Evolutionary conservation across 2,329 filamentous ascomycete genomes (phyloP).

Genomic region (Trichoderma breve): DNA sequence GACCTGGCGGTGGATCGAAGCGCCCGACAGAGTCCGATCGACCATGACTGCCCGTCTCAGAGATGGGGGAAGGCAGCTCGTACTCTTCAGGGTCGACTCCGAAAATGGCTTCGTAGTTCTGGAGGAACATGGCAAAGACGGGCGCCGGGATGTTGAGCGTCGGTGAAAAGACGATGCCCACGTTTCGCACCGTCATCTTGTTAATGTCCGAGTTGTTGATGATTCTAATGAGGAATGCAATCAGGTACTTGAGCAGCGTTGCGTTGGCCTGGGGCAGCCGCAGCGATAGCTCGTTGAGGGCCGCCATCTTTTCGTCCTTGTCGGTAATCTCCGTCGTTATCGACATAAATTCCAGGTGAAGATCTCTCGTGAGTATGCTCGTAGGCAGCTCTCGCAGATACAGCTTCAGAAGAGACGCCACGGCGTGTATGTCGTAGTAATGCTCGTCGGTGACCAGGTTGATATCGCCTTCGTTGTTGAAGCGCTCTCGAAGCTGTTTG

Average conservation of each 20-base stretch:
- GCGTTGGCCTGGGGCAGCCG: slow-evolving; percentile 77
- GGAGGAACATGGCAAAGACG: slow-evolving; percentile 89
- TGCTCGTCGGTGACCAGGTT: slow-evolving; percentile 78
- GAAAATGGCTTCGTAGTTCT: slow-evolving; percentile 86
- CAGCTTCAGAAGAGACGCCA: slow-evolving; percentile 89
- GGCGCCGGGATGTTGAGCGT: slow-evolving; percentile 95
- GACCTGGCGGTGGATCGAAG: slow-evolving; percentile 37
- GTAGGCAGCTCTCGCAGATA: slow-evolving; percentile 90
- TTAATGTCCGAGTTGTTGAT: slow-evolving; percentile 87
- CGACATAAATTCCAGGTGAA: slow-evolving; percentile 83
- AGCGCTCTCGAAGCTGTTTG: slow-evolving; percentile 84
- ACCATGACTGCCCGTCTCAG: slow-evolving; percentile 37
- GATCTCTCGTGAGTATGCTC: slow-evolving; percentile 85
- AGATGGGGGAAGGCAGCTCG: slow-evolving; percentile 49
- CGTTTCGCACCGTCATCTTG: slow-evolving; percentile 97
- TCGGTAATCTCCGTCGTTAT: slow-evolving; percentile 76
- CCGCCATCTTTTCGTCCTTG: slow-evolving; percentile 70
- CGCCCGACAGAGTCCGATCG: slow-evolving; percentile 32
- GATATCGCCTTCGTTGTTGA: slow-evolving; percentile 90
- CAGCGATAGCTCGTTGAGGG: slow-evolving; percentile 75
- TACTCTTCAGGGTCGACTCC: slow-evolving; percentile 66
- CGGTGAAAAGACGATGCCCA: slow-evolving; percentile 96
- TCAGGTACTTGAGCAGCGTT: slow-evolving; percentile 77
- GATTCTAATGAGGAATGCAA: slow-evolving; percentile 85
- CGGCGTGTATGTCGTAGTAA: slow-evolving; percentile 93